Conservation (phyloP, 495 filamentous ascomycete species). For the Aspergillus ellipticus region DNA sequence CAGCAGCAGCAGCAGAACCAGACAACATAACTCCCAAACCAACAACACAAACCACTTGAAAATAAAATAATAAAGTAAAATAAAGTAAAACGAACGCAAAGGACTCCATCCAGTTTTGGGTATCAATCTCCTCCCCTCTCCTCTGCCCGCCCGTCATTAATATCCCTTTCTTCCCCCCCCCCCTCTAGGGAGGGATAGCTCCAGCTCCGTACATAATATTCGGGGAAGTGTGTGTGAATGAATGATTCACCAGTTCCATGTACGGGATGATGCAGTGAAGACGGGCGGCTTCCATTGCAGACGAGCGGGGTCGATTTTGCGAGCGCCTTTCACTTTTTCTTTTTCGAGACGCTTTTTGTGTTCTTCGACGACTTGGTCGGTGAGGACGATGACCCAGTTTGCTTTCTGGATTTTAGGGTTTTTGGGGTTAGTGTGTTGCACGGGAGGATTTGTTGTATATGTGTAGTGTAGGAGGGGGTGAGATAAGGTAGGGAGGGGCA, state of each 20-base stretch:
- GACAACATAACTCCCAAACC: too few relatives aligned
- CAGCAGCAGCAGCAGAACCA: not conserved
- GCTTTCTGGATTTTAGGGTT: slow-evolving; percentile 61
- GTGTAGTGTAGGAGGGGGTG: too few relatives aligned
- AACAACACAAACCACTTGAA: not conserved
- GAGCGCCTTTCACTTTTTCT: slow-evolving; percentile 72
- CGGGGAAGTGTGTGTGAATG: not conserved
- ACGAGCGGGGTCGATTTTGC: slow-evolving; percentile 69
- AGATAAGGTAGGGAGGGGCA: too few relatives aligned
- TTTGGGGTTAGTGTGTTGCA: slow-evolving; percentile 21
- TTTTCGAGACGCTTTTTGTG: slow-evolving; percentile 67
- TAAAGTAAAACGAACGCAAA: not conserved
- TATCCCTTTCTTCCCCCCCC: not conserved
- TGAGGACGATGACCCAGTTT: slow-evolving; percentile 87
- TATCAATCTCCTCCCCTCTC: not conserved
- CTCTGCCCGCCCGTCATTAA: too few relatives aligned
- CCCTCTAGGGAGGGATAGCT: too few relatives aligned
- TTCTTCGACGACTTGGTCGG: slow-evolving; percentile 73
- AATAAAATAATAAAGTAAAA: not conserved
- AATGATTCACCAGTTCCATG: slow-evolving; percentile 82
- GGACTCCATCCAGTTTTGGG: not conserved
- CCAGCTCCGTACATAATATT: not conserved
- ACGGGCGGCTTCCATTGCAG: slow-evolving; percentile 96
- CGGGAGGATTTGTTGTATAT: not conserved
- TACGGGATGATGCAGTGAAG: slow-evolving; percentile 81